Evolutionary conservation across 331 rosid genomes (phyloP), one percentile per base, ranked within the genome.

Genomic region (Pyrus hybrid): DNA sequence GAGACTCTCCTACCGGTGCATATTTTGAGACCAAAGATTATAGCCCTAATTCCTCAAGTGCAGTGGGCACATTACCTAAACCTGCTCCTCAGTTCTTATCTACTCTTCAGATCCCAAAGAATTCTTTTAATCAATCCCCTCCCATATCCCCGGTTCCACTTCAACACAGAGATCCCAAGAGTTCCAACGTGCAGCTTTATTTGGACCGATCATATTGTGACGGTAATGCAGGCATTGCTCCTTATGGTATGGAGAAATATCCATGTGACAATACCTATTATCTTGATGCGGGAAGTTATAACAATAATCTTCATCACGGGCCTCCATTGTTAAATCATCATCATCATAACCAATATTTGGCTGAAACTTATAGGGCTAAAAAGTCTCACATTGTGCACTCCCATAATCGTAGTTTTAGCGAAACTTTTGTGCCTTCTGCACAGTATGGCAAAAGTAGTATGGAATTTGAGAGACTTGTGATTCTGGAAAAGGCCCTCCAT

Each of bases 11-110:
- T 57, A 63, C 85, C 18, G 30, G 88, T 80, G 76, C 90, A 72
- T 83, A 80, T 20, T 72, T 81, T 41, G 97, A 91, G 63, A 67
- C 51, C 30, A 85, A 81, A 81, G 96, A 92, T 53, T 58, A 68
- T 70, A 84, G 37, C 79, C 84, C 87, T 65, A 63, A 63, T 53
- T 65, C 92, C 57, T 47, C 93, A 22, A 88, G 82, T 75, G 51
- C 80, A 35, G 62, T 73, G 16, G 87, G 91, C 67, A 72, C 66
- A 23, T 67, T 67, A 45, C 63, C 85, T 68, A 91, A 80, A 77
- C 82, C 83, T 17, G 63, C 76, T 75, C 75, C 83, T 86, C 97
- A 90, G 67, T 54, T 79, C 71, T 63, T 86, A 70, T 65, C 84
- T 26, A 21, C 87, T 63, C 57, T 86, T 72, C 85, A 81, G 73